Percentiles rank a stretch among this genome's conserved stretches.
Evolutionary conservation across 352 stramenopile species (phyloP).

Genomic region (Phytophthora pinifolia): DNA sequence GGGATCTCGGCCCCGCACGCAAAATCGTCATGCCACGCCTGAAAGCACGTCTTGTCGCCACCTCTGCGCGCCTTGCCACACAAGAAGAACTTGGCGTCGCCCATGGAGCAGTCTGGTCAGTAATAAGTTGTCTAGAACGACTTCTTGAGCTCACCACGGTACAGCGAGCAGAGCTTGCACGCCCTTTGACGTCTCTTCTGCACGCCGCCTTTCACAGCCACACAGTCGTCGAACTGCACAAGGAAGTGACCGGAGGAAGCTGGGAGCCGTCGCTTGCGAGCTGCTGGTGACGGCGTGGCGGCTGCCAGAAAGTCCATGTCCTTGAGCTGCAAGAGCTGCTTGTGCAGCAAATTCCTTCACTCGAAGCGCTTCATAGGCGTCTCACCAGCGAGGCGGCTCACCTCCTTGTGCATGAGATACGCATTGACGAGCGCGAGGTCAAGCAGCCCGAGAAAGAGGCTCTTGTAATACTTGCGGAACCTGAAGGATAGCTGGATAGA

Average conservation of each 20-base stretch:
- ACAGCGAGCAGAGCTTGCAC: slow-evolving; percentile 4
- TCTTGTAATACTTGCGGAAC: too few species aligned
- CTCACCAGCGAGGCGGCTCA: too few species aligned
- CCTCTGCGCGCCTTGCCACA: neutral
- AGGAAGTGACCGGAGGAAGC: neutral
- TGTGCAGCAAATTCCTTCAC: too few species aligned
- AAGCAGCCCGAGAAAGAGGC: too few species aligned
- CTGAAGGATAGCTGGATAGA: too few species aligned
- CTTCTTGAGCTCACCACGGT: slow-evolving; percentile 1
- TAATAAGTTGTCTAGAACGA: slow-evolving; percentile 4
- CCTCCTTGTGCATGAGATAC: too few species aligned
- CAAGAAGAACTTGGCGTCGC: slow-evolving; percentile 1
- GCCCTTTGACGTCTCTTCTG: neutral
- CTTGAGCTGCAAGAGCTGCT: neutral
- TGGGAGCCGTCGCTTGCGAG: neutral
- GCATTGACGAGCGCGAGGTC: too few species aligned
- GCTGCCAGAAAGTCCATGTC: neutral
- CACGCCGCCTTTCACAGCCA: neutral
- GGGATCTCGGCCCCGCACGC: neutral
- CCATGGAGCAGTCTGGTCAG: neutral
- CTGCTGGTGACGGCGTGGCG: neutral
- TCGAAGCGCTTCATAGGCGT: too few species aligned
- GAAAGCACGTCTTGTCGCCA: slow-evolving; percentile 5
- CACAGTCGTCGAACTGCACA: slow-evolving; percentile 4
- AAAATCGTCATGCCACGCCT: slow-evolving; percentile 11